phyloP scores from a whole-genome alignment of 1,284 basidiomycete species.

The Cutaneotrichosporon cavernicola region DNA sequence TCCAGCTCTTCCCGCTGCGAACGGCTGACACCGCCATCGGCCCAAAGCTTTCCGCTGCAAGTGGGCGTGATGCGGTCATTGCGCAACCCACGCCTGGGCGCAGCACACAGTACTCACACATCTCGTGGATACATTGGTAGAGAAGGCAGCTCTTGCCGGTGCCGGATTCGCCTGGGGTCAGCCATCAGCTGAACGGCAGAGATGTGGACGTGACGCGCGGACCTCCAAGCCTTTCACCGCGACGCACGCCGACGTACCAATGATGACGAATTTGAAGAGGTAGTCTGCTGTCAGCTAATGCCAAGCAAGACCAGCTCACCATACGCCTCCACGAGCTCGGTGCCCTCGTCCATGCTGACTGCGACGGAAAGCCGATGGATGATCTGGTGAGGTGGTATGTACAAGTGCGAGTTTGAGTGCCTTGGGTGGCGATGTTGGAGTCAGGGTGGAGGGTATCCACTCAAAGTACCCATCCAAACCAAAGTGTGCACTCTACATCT shows the following conservation, averaged over 20 bases:
- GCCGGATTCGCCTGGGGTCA: conserved; percentile 77
- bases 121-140: conserved; percentile 92
- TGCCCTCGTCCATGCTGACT: conserved; percentile 59
- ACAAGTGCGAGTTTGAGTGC: background rate
- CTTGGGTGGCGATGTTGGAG: background rate
- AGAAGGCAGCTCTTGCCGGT: conserved; percentile 95
- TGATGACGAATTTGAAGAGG: conserved; percentile 95
- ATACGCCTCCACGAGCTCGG: conserved; percentile 88
- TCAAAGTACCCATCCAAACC: background rate
- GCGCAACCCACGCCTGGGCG: background rate
- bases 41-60: background rate
- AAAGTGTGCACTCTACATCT: background rate
- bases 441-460: background rate
- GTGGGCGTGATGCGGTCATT: background rate
- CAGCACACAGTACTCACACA: conserved; percentile 63
- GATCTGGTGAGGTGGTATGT: background rate
- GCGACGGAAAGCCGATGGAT: background rate
- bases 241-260: conserved; percentile 60
- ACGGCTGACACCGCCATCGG: background rate
- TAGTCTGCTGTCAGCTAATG: conserved; percentile 65
- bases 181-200: background rate
- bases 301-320: conserved; percentile 57
- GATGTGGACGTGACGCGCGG: background rate
- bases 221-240: background rate
- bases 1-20: too few relatives aligned